Percentiles rank a stretch among this genome's conserved stretches.
These are phyloP conservation scores for Ogataea salicorniae DNA, from an alignment of 805 yeast species.

Conservation along the genomic window DNA sequence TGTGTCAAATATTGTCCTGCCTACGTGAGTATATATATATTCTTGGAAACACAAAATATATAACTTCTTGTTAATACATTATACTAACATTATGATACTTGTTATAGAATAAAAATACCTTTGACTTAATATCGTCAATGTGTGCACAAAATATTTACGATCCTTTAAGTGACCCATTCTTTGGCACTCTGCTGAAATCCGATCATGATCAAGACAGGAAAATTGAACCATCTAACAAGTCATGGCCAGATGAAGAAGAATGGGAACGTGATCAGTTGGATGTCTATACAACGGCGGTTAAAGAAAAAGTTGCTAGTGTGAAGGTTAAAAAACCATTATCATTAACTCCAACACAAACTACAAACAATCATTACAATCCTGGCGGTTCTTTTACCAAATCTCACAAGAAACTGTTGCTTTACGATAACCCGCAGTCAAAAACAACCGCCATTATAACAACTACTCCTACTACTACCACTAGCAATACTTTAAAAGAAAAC, in stretches of 20 bases:
- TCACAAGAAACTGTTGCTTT: too few species aligned
- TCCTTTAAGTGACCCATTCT: constrained; percentile 4
- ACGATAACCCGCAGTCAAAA: too few species aligned
- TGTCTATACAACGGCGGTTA: background rate
- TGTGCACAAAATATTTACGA: constrained; percentile 17
- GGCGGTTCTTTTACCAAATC: too few species aligned
- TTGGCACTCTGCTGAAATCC: constrained; percentile 2
- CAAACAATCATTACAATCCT: too few species aligned
- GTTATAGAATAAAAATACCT: constrained; percentile 17
- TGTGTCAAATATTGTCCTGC: constrained; percentile 24
- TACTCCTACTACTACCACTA: too few species aligned
- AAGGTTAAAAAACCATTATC: too few species aligned
- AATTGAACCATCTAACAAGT: constrained; percentile 2
- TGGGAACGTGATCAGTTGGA: constrained; percentile 19
- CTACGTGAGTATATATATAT: constrained; percentile 11
- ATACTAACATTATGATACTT: background rate
- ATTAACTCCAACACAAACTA: too few species aligned
- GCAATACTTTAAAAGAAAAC: too few species aligned
- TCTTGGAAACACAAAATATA: background rate
- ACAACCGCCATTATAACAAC: too few species aligned
- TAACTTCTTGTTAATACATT: too few species aligned
- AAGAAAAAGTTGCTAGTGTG: background rate
- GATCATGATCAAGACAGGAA: constrained; percentile 6
- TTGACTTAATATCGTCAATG: constrained; percentile 15
- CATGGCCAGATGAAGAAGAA: constrained; percentile 19